A percentile compares a stretch with the other conserved stretches of the same genome.
Conservation (phyloP, 768 basidiomycete species). For the Astraeus odoratus region DNA sequence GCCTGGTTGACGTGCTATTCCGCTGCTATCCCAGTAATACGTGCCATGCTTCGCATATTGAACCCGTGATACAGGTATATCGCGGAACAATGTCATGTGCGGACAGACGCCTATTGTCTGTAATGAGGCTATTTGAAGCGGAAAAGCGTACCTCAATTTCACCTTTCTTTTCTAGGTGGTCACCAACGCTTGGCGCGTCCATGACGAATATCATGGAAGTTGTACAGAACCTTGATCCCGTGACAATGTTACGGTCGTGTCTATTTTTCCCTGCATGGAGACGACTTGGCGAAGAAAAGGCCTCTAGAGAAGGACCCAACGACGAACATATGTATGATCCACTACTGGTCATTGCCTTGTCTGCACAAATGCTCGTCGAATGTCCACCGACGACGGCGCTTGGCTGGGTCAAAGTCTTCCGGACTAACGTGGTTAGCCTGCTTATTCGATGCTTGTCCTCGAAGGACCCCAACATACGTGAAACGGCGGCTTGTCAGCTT, state of each 20-base stretch:
- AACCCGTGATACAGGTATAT: slow-evolving; percentile 71
- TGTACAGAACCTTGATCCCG: slow-evolving; percentile 63
- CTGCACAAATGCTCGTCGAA: slow-evolving; percentile 57
- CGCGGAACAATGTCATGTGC: slow-evolving; percentile 58
- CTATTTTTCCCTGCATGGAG: slow-evolving; percentile 66
- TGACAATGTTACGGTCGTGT: slow-evolving; percentile 61
- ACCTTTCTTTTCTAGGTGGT: slow-evolving; percentile 62
- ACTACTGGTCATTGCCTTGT: slow-evolving; percentile 62
- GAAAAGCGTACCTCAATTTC: slow-evolving; percentile 61
- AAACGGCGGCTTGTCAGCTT: slow-evolving; percentile 54
- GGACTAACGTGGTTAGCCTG: slow-evolving; percentile 72
- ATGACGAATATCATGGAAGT: slow-evolving; percentile 54
- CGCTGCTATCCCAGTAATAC: slow-evolving; percentile 72
- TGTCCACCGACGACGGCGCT: slow-evolving; percentile 50
- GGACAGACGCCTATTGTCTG: slow-evolving; percentile 62
- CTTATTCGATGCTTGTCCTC: slow-evolving; percentile 69
- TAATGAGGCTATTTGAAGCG: slow-evolving; percentile 73
- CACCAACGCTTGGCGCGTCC: slow-evolving; percentile 35
- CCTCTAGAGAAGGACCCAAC: slow-evolving; percentile 15
- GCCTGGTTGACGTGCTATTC: slow-evolving; percentile 64
- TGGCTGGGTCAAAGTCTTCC: slow-evolving; percentile 85
- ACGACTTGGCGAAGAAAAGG: slow-evolving; percentile 33
- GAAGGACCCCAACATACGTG: slow-evolving; percentile 51
- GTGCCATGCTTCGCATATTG: slow-evolving; percentile 78
- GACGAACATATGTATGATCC: slow-evolving; percentile 69